Evolutionary conservation across 2,329 filamentous ascomycete species (phyloP).

Genomic region (Didymella sp.): DNA sequence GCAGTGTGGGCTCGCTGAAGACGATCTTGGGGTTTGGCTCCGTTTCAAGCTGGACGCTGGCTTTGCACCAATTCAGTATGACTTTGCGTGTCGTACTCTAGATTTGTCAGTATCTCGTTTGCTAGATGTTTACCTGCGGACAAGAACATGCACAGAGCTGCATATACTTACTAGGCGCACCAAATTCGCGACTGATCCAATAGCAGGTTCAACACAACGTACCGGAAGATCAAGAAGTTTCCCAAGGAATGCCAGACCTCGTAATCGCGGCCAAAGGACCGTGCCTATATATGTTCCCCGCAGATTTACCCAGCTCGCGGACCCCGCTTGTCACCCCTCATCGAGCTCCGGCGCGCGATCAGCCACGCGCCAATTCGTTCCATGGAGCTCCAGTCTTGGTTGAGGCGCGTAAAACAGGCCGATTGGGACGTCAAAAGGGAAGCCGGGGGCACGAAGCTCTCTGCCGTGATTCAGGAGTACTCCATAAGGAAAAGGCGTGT

Average conservation of each 20-base stretch:
- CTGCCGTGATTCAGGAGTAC: background rate
- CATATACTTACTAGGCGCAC: background rate
- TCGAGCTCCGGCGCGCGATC: slow-evolving; percentile 11
- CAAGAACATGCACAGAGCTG: background rate
- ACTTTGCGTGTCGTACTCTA: background rate
- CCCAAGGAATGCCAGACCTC: background rate
- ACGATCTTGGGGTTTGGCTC: background rate
- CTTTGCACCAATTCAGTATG: background rate
- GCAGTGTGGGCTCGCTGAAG: background rate
- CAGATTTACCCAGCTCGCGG: slow-evolving; percentile 16
- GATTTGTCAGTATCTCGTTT: background rate
- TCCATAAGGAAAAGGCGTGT: background rate
- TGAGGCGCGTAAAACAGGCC: background rate
- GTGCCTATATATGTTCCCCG: slow-evolving; percentile 19
- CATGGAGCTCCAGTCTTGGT: background rate
- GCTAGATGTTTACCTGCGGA: background rate
- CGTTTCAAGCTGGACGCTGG: background rate
- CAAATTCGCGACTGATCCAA: background rate
- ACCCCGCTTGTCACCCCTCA: slow-evolving; percentile 23
- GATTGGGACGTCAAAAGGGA: background rate
- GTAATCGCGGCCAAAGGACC: slow-evolving; percentile 3
- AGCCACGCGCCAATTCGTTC: slow-evolving; percentile 7
- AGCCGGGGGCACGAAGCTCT: background rate
- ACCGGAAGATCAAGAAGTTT: background rate
- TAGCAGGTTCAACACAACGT: background rate